A percentile compares a stretch with the other conserved stretches of the same genome.
Evolutionary conservation across 106 monocot species (phyloP).

Genomic region (Cymbidium sinense): DNA sequence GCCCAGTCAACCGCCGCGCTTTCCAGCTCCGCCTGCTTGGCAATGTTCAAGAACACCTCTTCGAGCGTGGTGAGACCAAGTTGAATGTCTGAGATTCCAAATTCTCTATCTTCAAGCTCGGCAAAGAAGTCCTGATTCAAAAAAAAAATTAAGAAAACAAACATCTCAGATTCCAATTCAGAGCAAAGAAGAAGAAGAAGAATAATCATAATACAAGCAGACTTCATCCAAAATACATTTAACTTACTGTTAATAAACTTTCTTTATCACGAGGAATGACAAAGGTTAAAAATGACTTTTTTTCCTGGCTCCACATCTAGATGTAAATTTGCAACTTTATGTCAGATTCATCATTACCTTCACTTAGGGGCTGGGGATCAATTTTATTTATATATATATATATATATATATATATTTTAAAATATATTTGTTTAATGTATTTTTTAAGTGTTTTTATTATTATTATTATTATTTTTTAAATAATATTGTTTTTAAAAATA

Average conservation of each 20-base stretch:
- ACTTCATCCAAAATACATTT: not conserved
- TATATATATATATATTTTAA: too few species aligned
- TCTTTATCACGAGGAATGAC: constrained; percentile 91
- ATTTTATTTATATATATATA: too few species aligned
- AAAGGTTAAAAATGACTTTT: constrained; percentile 61
- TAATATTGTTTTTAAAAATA: too few species aligned
- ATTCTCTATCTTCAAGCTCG: constrained; percentile 94
- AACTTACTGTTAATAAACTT: constrained; percentile 55
- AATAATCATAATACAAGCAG: too few species aligned
- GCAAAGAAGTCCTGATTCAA: constrained; percentile 69
- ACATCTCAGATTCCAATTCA: not conserved
- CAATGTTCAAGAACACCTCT: constrained; percentile 86
- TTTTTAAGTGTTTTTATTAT: too few species aligned
- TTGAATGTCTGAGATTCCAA: constrained; percentile 91
- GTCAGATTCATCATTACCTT: not conserved
- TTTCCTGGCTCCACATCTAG: constrained; percentile 62
- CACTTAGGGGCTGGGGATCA: too few species aligned
- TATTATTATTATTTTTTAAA: too few species aligned
- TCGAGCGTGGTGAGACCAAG: constrained; percentile 88
- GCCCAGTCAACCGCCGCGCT: constrained; percentile 64
- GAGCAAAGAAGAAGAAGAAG: not conserved
- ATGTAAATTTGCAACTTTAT: constrained; percentile 24
- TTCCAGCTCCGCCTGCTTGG: constrained; percentile 84
- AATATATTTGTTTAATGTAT: too few species aligned
- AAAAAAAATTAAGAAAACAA: not conserved